Evolutionary conservation across 2,329 filamentous ascomycete species (phyloP), one percentile per base, ranked within the genome.

Genomic region (Nemania serpens): DNA sequence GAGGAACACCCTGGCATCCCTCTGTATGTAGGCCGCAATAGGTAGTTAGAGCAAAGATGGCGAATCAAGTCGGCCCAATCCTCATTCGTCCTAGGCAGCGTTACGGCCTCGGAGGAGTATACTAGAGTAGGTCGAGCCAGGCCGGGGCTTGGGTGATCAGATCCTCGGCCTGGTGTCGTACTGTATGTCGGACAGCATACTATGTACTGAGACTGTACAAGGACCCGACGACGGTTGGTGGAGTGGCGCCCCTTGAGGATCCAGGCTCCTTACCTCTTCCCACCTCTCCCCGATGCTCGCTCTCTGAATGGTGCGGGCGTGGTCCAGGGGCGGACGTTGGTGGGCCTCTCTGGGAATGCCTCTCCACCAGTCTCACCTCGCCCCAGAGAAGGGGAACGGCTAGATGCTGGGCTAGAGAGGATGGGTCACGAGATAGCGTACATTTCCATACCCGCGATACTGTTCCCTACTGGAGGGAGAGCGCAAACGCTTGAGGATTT

Each of bases 71-170:
- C 59, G 59, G 61, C 51, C 53, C 45, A 49, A 37, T 43, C 59
- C 55, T 50, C 39, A 55, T 58, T 61, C 12, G 51, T 62, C 46
- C 52, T 64, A 59, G 25, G 55, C 17, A 52, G 45, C 54, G 49
- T 48, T 57, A 59, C 51, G 53, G 33, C 41, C 48, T 64, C 62
- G 62, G 62, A 62, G 62, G 37, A 62, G 41, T 37, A 59, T 61
- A 59, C 62, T 56, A 50, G 46, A 46, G 52, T 60, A 55, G 62
- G 61, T 55, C 55, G 55, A 65, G 59, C 58, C 58, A 59, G 64
- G 43, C 52, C 52, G 62, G 61, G 53, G 65, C 47, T n/a, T 55
- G 65, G 64, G 61, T 65, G 59, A 61, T 58, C 58, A 68, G 59
- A 48, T 61, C 62, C 63, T 61, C 69, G 66, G 59, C 51, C 53